Evolutionary conservation across 1,139 yeast genomes (phyloP).

Genomic region (Blastobotrys serpentis): DNA sequence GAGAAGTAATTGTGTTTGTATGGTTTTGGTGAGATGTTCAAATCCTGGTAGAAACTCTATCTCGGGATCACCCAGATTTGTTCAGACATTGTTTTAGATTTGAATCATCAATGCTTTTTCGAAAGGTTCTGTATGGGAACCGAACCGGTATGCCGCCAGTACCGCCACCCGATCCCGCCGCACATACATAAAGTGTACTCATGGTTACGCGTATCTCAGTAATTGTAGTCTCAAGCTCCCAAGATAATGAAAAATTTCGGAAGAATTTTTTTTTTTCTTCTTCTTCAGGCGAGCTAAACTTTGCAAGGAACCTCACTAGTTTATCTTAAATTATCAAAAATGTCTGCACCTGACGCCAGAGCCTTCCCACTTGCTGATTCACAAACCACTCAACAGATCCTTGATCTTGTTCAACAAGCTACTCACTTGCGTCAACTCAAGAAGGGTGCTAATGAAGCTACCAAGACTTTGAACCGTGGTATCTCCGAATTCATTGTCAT

Average conservation of each 20-base stretch:
- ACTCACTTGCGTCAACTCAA: constrained; percentile 97
- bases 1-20: too few relatives aligned
- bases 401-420: constrained; percentile 97
- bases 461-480: constrained; percentile 99
- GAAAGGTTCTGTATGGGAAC: too few relatives aligned
- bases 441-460: constrained; percentile 99
- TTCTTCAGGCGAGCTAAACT: constrained; percentile 20
- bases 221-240: not conserved
- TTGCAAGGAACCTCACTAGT: constrained; percentile 21
- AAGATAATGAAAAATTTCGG: not conserved
- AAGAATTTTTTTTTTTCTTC: not conserved
- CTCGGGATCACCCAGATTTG: too few relatives aligned
- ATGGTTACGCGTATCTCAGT: too few relatives aligned
- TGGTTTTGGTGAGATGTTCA: too few relatives aligned
- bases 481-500: constrained; percentile 98
- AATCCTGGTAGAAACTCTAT: too few relatives aligned
- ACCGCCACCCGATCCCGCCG: too few relatives aligned
- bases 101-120: too few relatives aligned
- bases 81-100: too few relatives aligned
- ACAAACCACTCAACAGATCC: constrained; percentile 90
- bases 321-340: constrained; percentile 16
- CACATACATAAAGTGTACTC: too few relatives aligned
- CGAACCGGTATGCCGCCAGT: too few relatives aligned
- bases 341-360: constrained; percentile 43
- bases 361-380: constrained; percentile 99